Conservation (phyloP, 257 asterid genomes). For the Scutellaria galericulata region DNA sequence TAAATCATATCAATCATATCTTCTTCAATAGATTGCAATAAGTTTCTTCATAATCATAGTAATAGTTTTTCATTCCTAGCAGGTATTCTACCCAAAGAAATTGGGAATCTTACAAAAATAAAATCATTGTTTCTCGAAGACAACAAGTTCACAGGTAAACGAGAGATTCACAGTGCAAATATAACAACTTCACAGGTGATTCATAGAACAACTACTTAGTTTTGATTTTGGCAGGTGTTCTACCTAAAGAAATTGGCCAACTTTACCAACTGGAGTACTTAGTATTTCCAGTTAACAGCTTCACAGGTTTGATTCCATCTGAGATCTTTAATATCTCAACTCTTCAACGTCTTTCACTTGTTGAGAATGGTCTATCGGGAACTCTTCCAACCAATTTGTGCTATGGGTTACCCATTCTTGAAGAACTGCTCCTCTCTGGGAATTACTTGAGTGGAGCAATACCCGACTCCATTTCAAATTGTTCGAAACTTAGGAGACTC, state of each 20-base stretch:
- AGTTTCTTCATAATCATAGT: too few relatives aligned
- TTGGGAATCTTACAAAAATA: too few relatives aligned
- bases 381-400: constrained; percentile 29
- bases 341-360: not conserved
- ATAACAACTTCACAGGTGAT: too few relatives aligned
- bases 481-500: constrained; percentile 28
- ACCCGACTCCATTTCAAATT: constrained; percentile 37
- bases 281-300: not conserved
- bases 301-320: constrained; percentile 34
- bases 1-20: too few relatives aligned
- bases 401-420: not conserved
- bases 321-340: constrained; percentile 42
- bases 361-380: constrained; percentile 13
- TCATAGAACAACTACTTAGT: too few relatives aligned
- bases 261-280: not conserved
- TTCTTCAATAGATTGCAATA: too few relatives aligned
- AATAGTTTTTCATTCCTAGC: too few relatives aligned
- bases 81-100: too few relatives aligned
- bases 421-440: not conserved
- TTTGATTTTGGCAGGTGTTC: too few relatives aligned
- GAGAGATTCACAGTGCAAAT: too few relatives aligned
- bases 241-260: too few relatives aligned
- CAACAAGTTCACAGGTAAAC: not conserved
- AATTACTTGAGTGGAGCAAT: constrained; percentile 32
- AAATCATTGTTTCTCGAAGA: too few relatives aligned